Conservation (phyloP, 441 rosid genomes). For the Erodium moschatum region DNA sequence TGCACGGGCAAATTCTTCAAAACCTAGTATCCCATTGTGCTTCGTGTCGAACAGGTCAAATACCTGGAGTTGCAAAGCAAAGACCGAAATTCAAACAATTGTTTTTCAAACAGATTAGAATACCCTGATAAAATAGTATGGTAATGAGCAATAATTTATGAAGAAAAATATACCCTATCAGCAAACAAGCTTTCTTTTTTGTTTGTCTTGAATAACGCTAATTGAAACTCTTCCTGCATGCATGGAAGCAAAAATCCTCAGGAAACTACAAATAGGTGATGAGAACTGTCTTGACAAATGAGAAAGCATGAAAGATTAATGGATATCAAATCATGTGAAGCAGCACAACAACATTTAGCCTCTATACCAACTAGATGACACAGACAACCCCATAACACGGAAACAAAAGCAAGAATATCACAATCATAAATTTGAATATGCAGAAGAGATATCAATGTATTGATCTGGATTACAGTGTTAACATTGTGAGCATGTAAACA, state of each 20-base stretch:
- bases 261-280: background rate
- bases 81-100: slow-evolving; percentile 3
- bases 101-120: background rate
- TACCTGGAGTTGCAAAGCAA: slow-evolving; percentile 43
- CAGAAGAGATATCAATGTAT: background rate
- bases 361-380: background rate
- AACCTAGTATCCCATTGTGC: slow-evolving; percentile 90
- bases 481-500: background rate
- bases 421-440: too few species aligned
- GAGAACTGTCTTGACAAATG: background rate
- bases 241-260: slow-evolving; percentile 11
- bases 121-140: background rate
- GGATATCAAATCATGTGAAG: background rate
- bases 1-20: slow-evolving; percentile 93
- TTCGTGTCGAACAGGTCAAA: slow-evolving; percentile 90
- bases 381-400: background rate
- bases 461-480: background rate
- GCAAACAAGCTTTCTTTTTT: slow-evolving; percentile 97
- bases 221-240: slow-evolving; percentile 84
- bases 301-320: background rate
- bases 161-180: slow-evolving; percentile 50
- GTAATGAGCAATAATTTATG: slow-evolving; percentile 4
- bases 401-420: background rate
- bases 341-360: background rate
- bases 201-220: slow-evolving; percentile 88